A percentile compares a stretch with the other conserved stretches of the same genome.
Conservation (phyloP, 495 filamentous ascomycete species). For the Sporormia fimetaria region DNA sequence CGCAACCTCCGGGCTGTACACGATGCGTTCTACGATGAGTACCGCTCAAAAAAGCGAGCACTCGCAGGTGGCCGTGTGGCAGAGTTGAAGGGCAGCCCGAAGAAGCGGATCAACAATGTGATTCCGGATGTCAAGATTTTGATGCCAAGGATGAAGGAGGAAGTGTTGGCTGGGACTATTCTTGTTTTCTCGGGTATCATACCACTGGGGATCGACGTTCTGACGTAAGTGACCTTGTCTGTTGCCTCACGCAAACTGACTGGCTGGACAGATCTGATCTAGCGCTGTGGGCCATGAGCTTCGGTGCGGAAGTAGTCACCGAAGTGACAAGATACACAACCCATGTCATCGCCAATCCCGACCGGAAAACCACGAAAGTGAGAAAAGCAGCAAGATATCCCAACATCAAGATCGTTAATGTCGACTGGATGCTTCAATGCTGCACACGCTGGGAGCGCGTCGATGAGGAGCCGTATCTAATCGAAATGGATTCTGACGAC, state of each 20-base stretch:
- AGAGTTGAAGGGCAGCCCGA: slow-evolving; percentile 42
- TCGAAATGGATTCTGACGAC: slow-evolving; percentile 28
- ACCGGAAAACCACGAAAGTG: slow-evolving; percentile 75
- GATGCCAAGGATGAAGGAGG: slow-evolving; percentile 64
- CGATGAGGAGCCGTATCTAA: slow-evolving; percentile 62
- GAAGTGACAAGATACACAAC: slow-evolving; percentile 49
- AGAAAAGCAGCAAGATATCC: slow-evolving; percentile 56
- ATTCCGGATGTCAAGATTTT: slow-evolving; percentile 79
- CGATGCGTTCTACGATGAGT: slow-evolving; percentile 66
- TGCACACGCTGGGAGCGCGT: slow-evolving; percentile 66
- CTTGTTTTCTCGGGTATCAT: slow-evolving; percentile 85
- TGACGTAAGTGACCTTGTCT: slow-evolving; percentile 34
- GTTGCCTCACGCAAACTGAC: slow-evolving; percentile 14
- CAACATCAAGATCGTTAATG: slow-evolving; percentile 76
- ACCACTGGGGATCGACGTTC: slow-evolving; percentile 64
- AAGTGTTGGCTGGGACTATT: slow-evolving; percentile 54
- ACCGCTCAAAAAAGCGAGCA: slow-evolving; percentile 44
- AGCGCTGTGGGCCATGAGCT: slow-evolving; percentile 68
- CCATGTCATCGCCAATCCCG: slow-evolving; percentile 59
- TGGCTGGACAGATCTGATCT: slow-evolving; percentile 56
- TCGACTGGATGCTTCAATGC: slow-evolving; percentile 76
- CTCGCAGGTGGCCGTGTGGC: slow-evolving; percentile 49
- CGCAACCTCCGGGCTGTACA: slow-evolving; percentile 65
- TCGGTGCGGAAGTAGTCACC: slow-evolving; percentile 63
- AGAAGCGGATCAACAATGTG: slow-evolving; percentile 46